These are phyloP conservation scores for Jaltomata sinuosa DNA, from an alignment of 257 asterid species.

Conservation along the genomic window DNA sequence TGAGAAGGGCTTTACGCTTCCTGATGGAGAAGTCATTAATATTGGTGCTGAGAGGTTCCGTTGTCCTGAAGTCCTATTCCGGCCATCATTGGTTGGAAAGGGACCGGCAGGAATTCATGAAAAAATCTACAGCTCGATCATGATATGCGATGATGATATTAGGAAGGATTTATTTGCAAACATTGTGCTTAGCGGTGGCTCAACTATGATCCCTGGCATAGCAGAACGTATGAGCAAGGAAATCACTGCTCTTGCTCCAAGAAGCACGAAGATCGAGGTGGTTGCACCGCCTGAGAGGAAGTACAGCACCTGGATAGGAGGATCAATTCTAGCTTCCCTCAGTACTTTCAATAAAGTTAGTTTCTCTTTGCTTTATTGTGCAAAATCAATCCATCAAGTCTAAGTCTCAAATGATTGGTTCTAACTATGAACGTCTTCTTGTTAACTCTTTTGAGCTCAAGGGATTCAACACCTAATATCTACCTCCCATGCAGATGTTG, in stretches of 20 bases:
- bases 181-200: not conserved
- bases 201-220: not conserved
- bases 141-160: not conserved
- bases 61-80: constrained; percentile 3
- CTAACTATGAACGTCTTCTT: not conserved
- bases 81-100: not conserved
- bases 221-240: not conserved
- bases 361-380: not conserved
- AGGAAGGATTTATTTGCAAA: not conserved
- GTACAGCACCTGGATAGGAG: not conserved
- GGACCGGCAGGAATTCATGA: not conserved
- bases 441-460: not conserved
- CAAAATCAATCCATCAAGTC: not conserved
- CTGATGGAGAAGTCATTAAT: not conserved
- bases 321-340: not conserved
- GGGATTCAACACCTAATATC: not conserved
- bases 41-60: not conserved
- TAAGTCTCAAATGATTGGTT: not conserved
- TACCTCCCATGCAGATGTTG: not conserved
- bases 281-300: not conserved
- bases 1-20: not conserved
- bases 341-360: not conserved
- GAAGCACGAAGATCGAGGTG: not conserved
- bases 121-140: not conserved
- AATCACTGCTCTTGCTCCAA: not conserved